Conservation (phyloP, 768 basidiomycete species). For the Hericium alpestre region DNA sequence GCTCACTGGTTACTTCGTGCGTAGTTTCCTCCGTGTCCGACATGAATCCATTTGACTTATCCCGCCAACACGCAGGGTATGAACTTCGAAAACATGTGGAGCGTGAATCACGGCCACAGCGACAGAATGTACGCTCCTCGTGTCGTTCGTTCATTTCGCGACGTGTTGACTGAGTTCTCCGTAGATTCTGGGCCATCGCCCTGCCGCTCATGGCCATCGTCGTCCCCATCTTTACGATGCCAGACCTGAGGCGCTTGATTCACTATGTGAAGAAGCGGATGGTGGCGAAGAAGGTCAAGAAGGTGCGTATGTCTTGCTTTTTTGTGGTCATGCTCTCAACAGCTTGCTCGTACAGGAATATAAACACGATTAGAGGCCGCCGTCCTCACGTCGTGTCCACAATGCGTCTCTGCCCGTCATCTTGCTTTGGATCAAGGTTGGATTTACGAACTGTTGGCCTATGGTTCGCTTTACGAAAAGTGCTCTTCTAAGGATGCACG, state of each 20-base stretch:
- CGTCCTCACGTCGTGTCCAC: no score
- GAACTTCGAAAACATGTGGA: constrained; percentile 51
- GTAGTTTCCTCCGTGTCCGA: constrained; percentile 10
- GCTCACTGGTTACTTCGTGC: constrained; percentile 64
- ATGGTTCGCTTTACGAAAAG: no score
- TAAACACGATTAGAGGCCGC: no score
- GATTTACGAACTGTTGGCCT: no score
- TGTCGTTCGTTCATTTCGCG: background rate
- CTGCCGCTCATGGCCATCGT: constrained; percentile 47
- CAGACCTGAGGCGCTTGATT: constrained; percentile 35
- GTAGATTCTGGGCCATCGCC: constrained; percentile 59
- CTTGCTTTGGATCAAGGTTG: no score
- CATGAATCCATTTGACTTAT: background rate
- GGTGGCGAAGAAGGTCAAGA: constrained; percentile 18
- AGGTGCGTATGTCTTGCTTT: constrained; percentile 17
- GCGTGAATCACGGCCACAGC: constrained; percentile 24
- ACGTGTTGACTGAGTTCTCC: no score
- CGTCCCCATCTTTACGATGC: constrained; percentile 39
- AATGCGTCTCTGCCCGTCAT: no score
- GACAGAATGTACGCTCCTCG: constrained; percentile 12
- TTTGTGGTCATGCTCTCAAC: no score
- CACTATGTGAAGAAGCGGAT: constrained; percentile 39
- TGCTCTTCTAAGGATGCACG: no score
- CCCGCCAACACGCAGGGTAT: constrained; percentile 35
- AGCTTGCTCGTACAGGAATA: no score